These are phyloP conservation scores for Rehmannia glutinosa DNA, from an alignment of 257 asterid genomes.

Conservation along the genomic window DNA sequence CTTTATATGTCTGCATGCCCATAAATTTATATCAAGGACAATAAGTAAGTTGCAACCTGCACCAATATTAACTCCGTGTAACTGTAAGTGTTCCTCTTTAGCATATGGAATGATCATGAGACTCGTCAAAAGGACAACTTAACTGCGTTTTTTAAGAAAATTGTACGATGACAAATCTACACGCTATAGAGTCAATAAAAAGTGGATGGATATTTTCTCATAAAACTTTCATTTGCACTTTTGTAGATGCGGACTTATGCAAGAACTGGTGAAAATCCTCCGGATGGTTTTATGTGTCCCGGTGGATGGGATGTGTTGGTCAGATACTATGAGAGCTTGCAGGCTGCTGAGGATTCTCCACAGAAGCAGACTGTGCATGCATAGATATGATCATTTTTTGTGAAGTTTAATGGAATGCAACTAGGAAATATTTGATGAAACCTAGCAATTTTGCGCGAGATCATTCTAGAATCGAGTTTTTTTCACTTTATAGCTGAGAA, in stretches of 20 bases:
- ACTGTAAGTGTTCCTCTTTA: too few species aligned
- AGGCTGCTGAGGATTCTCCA: slow-evolving; percentile 55
- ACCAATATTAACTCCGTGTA: neutral
- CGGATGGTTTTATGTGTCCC: slow-evolving; percentile 84
- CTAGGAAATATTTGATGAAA: neutral
- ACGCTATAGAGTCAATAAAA: too few species aligned
- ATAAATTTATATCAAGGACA: neutral
- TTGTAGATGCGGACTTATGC: slow-evolving; percentile 72
- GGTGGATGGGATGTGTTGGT: slow-evolving; percentile 85
- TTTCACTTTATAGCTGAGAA: neutral
- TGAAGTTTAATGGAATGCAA: neutral
- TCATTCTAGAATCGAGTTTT: slow-evolving; percentile 14
- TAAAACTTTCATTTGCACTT: neutral
- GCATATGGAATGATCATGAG: neutral
- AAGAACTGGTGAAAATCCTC: slow-evolving; percentile 73
- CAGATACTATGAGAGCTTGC: slow-evolving; percentile 69
- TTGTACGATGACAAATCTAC: too few species aligned
- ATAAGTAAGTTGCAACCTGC: neutral
- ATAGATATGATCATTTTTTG: slow-evolving; percentile 11
- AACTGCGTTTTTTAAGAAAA: neutral
- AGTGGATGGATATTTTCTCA: neutral
- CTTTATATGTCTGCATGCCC: neutral
- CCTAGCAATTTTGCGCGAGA: slow-evolving; percentile 1
- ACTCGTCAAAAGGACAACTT: neutral
- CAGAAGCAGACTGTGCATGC: slow-evolving; percentile 46